Conservation (phyloP, 2,329 filamentous ascomycete species). For the Arthroderma sp. region DNA sequence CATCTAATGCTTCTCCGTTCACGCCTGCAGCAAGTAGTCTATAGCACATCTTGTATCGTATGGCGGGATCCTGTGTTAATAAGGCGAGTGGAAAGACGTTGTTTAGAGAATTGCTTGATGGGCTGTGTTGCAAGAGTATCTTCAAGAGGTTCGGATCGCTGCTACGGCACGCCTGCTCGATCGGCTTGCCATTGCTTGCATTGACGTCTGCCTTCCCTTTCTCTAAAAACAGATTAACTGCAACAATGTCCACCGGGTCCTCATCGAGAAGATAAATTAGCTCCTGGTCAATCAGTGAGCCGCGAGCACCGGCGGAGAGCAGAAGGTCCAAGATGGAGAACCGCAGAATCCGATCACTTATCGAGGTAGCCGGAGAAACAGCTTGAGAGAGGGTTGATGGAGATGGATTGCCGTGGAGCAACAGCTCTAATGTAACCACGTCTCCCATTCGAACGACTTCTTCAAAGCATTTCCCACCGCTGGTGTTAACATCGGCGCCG, state of each 20-base stretch:
- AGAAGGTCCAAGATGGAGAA: slow-evolving; percentile 10
- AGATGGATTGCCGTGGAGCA: slow-evolving; percentile 9
- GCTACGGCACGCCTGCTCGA: slow-evolving; percentile 8
- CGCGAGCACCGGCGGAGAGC: slow-evolving; percentile 9
- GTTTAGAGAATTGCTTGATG: slow-evolving; percentile 6
- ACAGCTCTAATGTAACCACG: slow-evolving; percentile 8
- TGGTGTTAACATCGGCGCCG: slow-evolving; percentile 10
- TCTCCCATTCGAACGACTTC: slow-evolving; percentile 9
- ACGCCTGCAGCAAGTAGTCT: slow-evolving; percentile 11
- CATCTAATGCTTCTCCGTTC: slow-evolving; percentile 8
- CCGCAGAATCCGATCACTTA: slow-evolving; percentile 7
- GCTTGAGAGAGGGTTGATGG: slow-evolving; percentile 8
- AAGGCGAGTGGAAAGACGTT: slow-evolving; percentile 7
- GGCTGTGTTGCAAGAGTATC: slow-evolving; percentile 9
- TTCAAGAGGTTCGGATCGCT: slow-evolving; percentile 7
- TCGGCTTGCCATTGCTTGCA: slow-evolving; percentile 5
- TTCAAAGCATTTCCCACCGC: slow-evolving; percentile 10
- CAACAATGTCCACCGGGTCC: slow-evolving; percentile 8
- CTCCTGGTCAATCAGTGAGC: slow-evolving; percentile 8
- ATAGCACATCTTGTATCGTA: slow-evolving; percentile 10
- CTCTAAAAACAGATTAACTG: slow-evolving; percentile 9
- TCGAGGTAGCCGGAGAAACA: slow-evolving; percentile 6
- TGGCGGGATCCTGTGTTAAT: slow-evolving; percentile 1
- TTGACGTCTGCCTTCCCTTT: slow-evolving; percentile 12
- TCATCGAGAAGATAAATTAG: slow-evolving; percentile 9